Evolutionary conservation across 306 rosid genomes (phyloP), one percentile per base, ranked within the genome.

Genomic region (Morella rubra): DNA sequence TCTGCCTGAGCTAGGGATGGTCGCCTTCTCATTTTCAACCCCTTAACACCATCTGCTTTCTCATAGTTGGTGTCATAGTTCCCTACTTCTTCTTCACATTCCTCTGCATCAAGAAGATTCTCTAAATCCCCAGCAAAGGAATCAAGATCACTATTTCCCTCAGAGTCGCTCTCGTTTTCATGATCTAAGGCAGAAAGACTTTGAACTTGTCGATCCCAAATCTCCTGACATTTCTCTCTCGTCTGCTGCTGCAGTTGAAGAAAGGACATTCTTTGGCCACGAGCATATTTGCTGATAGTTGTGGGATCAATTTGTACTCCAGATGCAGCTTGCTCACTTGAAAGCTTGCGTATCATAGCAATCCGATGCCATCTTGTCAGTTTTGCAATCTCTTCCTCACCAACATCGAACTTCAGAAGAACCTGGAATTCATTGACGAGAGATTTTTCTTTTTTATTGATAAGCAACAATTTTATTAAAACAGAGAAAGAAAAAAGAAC

Each of bases 321-420:
- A 76, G 97, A 84, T 83, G 93, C 92, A 72, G 98, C 97, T 84
- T 94, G 98, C 83, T 94, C 98, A 77, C 98, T 94, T 73, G 97
- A 94, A 76, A 92, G 98, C 86, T 91, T 94, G 66, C 98, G 97
- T 82, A 94, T 94, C 98, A 92, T 92, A 65, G 98, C 98, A 84
- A 94, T 94, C 74, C 98, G 93, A 90, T 94, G 98, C 98, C 98
- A 94, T 81, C 98, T 86, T 20, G 98, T 94, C 82, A 90, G 93
- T 76, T 87, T 92, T 0, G 93, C 91, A 76, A 94, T 92, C 83
- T 88, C 89, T 80, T 92, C 98, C 81, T 94, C 97, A 4, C 96
- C 85, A 85, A 94, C 98, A 78, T 88, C 89, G 54, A 94, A 94
- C 87, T 94, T 94, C 14, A 91, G 84, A 85, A 94, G 98, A 84